Evolutionary conservation across 768 basidiomycete genomes (phyloP).

Genomic region (Naematelia aurantialba): DNA sequence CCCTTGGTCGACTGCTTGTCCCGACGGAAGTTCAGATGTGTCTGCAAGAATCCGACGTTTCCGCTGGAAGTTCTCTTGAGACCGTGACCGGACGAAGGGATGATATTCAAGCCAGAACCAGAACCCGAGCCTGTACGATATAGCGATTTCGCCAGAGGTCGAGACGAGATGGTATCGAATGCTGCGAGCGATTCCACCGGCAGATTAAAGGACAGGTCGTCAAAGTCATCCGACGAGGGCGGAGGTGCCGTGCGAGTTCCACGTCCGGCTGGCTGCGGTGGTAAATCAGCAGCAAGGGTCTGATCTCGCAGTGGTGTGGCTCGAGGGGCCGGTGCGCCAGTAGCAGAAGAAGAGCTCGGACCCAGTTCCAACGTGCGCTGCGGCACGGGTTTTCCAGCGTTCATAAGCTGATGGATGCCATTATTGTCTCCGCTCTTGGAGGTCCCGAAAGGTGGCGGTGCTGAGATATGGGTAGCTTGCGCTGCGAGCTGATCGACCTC

Average conservation of each 20-base stretch:
- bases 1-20: constrained; percentile 46
- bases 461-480: constrained; percentile 7
- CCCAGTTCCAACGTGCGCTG: neutral
- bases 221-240: constrained; percentile 19
- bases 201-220: constrained; percentile 12
- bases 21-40: constrained; percentile 41
- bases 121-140: neutral
- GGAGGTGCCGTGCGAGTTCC: neutral
- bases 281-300: neutral
- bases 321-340: neutral
- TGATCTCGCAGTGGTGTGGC: neutral
- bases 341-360: neutral
- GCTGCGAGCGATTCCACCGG: constrained; percentile 9
- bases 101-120: too few relatives aligned
- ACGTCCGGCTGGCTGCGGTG: neutral
- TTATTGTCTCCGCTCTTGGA: neutral
- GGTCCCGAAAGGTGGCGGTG: neutral
- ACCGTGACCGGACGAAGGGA: constrained; percentile 21
- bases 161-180: constrained; percentile 1
- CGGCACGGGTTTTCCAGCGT: neutral
- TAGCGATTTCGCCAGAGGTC: neutral
- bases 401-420: neutral
- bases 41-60: constrained; percentile 27
- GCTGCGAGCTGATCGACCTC: constrained; percentile 41
- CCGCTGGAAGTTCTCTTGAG: constrained; percentile 11